phyloP scores from a whole-genome alignment of 139 green algal genomes.

The Coelastrella sp. region DNA sequence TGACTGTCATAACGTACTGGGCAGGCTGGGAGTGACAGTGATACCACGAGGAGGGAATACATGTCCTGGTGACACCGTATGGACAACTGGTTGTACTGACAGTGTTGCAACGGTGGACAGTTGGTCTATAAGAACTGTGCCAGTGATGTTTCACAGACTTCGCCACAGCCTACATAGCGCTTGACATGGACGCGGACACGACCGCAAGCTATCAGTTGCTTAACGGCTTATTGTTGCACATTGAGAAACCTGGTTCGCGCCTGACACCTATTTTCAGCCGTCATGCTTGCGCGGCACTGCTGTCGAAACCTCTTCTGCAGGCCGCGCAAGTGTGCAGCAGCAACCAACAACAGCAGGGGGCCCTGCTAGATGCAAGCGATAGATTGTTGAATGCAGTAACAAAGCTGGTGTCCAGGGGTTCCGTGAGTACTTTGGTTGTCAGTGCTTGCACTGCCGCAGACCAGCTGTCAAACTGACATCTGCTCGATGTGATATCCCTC shows the following conservation, averaged over 20 bases:
- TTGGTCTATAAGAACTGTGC: too few relatives aligned
- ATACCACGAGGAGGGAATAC: too few relatives aligned
- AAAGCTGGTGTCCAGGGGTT: background rate
- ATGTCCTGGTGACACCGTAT: too few relatives aligned
- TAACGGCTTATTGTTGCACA: background rate
- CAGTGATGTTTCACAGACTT: too few relatives aligned
- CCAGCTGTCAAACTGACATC: too few relatives aligned
- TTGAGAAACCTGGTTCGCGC: background rate
- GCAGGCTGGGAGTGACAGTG: too few relatives aligned
- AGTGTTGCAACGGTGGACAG: too few relatives aligned
- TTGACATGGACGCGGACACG: conserved; percentile 3
- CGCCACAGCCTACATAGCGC: too few relatives aligned
- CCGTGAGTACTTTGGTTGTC: background rate
- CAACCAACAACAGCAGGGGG: background rate
- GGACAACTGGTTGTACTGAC: too few relatives aligned
- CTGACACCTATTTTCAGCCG: background rate
- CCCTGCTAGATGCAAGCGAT: background rate
- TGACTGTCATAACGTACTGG: too few relatives aligned
- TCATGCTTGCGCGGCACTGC: conserved; percentile 14
- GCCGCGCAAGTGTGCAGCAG: too few relatives aligned
- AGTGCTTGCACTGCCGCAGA: background rate
- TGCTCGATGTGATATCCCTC: too few relatives aligned
- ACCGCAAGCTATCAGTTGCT: background rate
- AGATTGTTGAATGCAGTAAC: background rate
- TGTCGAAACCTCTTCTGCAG: background rate